phyloP scores from a whole-genome alignment of 371 early-diverging fungal genomes.

The Apophysomyces ossiformis region DNA sequence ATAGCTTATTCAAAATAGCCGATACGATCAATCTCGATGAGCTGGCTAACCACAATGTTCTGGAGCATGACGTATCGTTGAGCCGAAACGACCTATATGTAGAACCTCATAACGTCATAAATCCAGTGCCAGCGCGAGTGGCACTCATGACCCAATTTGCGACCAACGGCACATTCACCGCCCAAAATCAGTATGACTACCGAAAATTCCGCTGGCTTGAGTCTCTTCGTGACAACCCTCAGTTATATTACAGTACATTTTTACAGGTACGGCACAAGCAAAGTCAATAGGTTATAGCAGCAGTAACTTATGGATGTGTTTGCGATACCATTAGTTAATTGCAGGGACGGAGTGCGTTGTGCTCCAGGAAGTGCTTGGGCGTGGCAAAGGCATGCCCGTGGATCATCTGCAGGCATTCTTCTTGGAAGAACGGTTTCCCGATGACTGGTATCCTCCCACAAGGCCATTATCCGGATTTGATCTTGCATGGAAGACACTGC shows the following conservation, averaged over 20 bases:
- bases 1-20: slow-evolving; percentile 13
- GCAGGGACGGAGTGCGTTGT: slow-evolving; percentile 35
- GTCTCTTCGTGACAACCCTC: slow-evolving; percentile 27
- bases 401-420: slow-evolving; percentile 37
- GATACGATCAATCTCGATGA: slow-evolving; percentile 29
- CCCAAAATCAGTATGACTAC: slow-evolving; percentile 22
- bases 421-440: slow-evolving; percentile 37
- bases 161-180: slow-evolving; percentile 19
- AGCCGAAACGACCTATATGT: slow-evolving; percentile 29
- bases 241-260: slow-evolving; percentile 19
- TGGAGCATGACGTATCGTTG: slow-evolving; percentile 49
- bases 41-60: slow-evolving; percentile 24
- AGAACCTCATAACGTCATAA: slow-evolving; percentile 13
- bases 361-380: slow-evolving; percentile 35
- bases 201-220: slow-evolving; percentile 31
- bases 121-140: slow-evolving; percentile 18
- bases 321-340: slow-evolving; percentile 17
- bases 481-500: neutral
- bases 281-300: neutral
- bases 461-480: neutral
- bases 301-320: neutral
- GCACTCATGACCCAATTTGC: slow-evolving; percentile 16
- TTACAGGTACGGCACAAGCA: slow-evolving; percentile 27
- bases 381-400: slow-evolving; percentile 22
- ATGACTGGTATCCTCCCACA: slow-evolving; percentile 37